These are phyloP conservation scores for Penicillium digitatum DNA, from an alignment of 2,329 filamentous ascomycete species.

Conservation along the genomic window DNA sequence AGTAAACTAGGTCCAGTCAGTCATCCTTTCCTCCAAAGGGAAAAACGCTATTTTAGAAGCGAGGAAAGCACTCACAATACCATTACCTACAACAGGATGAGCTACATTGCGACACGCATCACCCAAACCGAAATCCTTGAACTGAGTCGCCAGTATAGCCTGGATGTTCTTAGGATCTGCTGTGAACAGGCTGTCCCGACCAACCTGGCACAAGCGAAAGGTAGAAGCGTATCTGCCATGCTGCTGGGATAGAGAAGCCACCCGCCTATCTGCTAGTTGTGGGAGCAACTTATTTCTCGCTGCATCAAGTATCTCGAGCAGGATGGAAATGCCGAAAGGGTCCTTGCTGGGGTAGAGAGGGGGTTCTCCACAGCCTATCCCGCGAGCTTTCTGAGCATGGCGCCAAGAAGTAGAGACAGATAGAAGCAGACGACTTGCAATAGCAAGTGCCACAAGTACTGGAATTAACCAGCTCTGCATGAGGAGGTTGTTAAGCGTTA, in stretches of 20 bases:
- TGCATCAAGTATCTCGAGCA: not conserved
- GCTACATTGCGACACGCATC: not conserved
- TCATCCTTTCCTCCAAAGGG: not conserved
- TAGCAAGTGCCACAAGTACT: not conserved
- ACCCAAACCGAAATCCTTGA: not conserved
- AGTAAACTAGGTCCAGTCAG: constrained; percentile 35
- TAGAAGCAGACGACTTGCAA: not conserved
- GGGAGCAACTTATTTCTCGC: not conserved
- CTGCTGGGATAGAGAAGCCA: not conserved
- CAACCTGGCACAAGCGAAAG: not conserved
- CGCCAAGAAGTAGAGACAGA: not conserved
- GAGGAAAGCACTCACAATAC: not conserved
- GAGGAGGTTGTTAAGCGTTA: not conserved
- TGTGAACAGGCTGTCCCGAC: not conserved
- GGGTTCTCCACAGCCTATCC: not conserved
- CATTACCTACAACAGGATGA: not conserved
- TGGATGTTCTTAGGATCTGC: not conserved
- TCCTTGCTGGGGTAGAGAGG: not conserved
- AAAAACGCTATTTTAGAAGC: not conserved
- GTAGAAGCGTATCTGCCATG: not conserved
- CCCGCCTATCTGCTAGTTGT: not conserved
- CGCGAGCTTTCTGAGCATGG: not conserved
- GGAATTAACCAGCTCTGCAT: not conserved
- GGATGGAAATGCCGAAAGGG: not conserved
- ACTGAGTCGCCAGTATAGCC: not conserved